Base-by-base conservation (phyloP, 192 early-diverging fungal genomes). In the Lobosporangium transversale region DNA sequence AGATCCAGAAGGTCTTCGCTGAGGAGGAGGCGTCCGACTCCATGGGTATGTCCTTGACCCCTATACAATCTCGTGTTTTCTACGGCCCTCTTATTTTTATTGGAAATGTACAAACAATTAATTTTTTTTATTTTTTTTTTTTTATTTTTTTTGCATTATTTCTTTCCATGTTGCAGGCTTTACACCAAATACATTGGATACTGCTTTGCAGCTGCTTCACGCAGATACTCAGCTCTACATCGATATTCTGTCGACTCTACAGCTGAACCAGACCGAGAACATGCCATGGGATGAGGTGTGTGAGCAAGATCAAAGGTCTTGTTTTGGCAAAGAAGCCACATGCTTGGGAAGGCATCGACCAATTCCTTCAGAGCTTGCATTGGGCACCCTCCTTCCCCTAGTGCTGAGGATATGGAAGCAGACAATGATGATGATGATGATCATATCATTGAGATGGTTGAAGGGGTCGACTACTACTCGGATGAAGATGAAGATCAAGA, bases 251-350 rank as follows among this genome's bases (percentile, higher is more conserved):
- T 68, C 70, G 4, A 79, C 76, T 12, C 66, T 82, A 47, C 76
- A 79, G 55, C 61, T 79, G 40, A 82, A 79, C 43, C 68, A 82
- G 61, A 64, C 62, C 7, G 65, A 79, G 57, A 82, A 82, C 59
- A 52, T 82, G 45, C 66, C 81, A 1, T 82, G 81, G 81, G 58
- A 82, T 9, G 32, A 67, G 6, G 70, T 82, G n/a, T 23, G 59
- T 79, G 3, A 37, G 21, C 26, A 68, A 66, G 50, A 79, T 82
- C 54, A 62, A 75, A 49, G 21, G 44, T 8, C 48, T 69, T 18
- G 51, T 73, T 9, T 7, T 54, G 7, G 56, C 50, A 15, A 79
- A 75, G 33, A 79, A 79, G 50, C 81, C 81, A 1, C 35, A 57
- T 2, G 66, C 52, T 0, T 82, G 81, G 81, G 17, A 33, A 10